Conservation (phyloP, 768 basidiomycete species). For the Leccinellum albellum region DNA sequence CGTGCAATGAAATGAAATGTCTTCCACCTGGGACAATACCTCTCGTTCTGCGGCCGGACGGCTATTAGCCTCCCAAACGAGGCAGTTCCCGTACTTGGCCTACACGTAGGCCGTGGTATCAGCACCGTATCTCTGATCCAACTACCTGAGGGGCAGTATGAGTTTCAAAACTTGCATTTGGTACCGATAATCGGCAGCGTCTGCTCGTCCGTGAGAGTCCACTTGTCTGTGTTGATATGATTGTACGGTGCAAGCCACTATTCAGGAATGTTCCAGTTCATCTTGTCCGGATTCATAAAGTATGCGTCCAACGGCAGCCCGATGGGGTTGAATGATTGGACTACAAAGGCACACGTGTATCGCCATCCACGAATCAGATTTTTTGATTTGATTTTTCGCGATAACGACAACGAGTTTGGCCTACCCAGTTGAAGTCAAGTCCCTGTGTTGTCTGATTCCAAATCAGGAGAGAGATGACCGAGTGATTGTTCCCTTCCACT, state of each 20-base stretch:
- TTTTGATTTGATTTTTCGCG: neutral
- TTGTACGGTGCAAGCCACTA: constrained; percentile 24
- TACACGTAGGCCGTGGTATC: constrained; percentile 16
- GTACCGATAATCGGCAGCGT: constrained; percentile 18
- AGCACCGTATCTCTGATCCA: constrained; percentile 19
- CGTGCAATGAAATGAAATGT: constrained; percentile 1
- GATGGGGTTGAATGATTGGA: constrained; percentile 5
- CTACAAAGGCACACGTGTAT: constrained; percentile 23
- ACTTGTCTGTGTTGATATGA: constrained; percentile 15
- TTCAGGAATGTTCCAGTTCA: constrained; percentile 21
- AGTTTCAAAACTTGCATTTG: constrained; percentile 19
- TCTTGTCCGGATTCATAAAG: constrained; percentile 16
- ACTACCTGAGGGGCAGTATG: constrained; percentile 17
- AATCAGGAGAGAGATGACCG: constrained; percentile 17
- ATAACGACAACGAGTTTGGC: constrained; percentile 7
- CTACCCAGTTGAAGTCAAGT: constrained; percentile 7
- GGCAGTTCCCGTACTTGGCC: constrained; percentile 3
- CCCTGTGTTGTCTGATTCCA: constrained; percentile 10
- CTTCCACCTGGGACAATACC: neutral
- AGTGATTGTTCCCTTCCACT: constrained; percentile 4
- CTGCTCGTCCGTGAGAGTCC: constrained; percentile 27
- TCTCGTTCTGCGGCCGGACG: neutral
- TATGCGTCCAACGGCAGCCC: constrained; percentile 8
- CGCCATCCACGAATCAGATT: constrained; percentile 11
- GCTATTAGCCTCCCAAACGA: constrained; percentile 1